Conservation (phyloP, 139 green algal species). For the Zygnema cylindricum region DNA sequence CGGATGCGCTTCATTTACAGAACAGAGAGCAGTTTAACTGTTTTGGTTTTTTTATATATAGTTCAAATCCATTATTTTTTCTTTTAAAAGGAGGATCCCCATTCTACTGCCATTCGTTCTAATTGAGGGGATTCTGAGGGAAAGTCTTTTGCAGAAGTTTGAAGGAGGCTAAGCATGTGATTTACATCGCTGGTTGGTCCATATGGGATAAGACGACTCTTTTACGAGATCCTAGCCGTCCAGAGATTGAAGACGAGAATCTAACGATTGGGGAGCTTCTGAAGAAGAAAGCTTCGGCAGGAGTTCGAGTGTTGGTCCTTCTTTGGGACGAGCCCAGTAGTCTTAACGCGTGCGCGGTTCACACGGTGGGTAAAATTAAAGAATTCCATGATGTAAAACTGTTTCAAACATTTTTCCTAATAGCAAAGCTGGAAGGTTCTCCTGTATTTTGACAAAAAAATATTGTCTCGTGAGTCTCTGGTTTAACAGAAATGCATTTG, state of each 20-base stretch:
- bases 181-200: conserved; percentile 73
- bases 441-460: conserved; percentile 17
- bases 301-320: conserved; percentile 9
- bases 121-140: too few relatives aligned
- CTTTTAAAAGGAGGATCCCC: too few relatives aligned
- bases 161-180: conserved; percentile 61
- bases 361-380: neutral
- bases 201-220: conserved; percentile 66
- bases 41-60: too few relatives aligned
- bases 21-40: too few relatives aligned
- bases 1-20: too few relatives aligned
- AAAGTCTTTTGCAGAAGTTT: conserved; percentile 63
- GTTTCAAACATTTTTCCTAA: conserved; percentile 6
- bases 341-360: neutral
- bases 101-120: too few relatives aligned
- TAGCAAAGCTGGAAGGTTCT: neutral
- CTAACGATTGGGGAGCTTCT: conserved; percentile 70
- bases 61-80: too few relatives aligned
- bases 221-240: conserved; percentile 8
- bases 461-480: neutral
- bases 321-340: conserved; percentile 25
- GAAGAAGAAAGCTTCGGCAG: conserved; percentile 54
- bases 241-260: neutral
- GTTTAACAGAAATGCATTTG: too few relatives aligned
- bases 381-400: neutral